Percentiles rank a stretch among this genome's conserved stretches.
These are phyloP conservation scores for Penicillium griseofulvum DNA, from an alignment of 2,329 filamentous ascomycete genomes.

Conservation along the genomic window DNA sequence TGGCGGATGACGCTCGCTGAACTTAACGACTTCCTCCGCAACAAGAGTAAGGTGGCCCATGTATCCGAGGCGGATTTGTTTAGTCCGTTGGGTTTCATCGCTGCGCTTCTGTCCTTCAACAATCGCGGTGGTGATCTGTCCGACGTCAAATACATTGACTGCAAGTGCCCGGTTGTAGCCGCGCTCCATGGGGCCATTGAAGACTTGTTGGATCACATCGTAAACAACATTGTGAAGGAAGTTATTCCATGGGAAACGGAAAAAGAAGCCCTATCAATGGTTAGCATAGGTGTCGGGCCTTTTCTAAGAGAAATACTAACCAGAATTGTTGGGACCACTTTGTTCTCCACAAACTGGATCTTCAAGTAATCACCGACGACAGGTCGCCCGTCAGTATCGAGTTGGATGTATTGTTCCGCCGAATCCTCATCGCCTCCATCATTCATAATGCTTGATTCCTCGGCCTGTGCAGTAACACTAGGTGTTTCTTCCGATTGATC, in stretches of 20 bases:
- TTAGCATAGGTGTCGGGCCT: conserved; percentile 5
- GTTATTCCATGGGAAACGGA: conserved; percentile 98
- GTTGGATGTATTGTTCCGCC: conserved; percentile 50
- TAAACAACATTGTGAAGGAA: conserved; percentile 99
- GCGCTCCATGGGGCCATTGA: conserved; percentile 96
- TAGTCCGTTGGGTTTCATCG: conserved; percentile 78
- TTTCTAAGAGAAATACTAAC: conserved; percentile 53
- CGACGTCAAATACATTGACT: conserved; percentile 87
- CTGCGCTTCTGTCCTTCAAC: conserved; percentile 85
- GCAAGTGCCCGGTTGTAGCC: conserved; percentile 88
- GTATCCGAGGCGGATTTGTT: conserved; percentile 89
- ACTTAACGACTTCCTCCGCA: conserved; percentile 97
- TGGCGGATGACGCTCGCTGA: conserved; percentile 88
- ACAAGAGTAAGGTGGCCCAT: conserved; percentile 98
- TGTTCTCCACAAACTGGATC: conserved; percentile 92
- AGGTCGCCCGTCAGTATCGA: conserved; percentile 62
- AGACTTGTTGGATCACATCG: conserved; percentile 97
- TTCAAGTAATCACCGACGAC: conserved; percentile 95
- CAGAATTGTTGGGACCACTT: conserved; percentile 91
- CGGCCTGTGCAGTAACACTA: conserved; percentile 10
- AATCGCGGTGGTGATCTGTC: conserved; percentile 85
- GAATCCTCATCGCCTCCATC: conserved; percentile 23
- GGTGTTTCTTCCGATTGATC: conserved; percentile 19
- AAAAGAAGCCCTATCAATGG: conserved; percentile 78
- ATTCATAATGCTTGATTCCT: conserved; percentile 22